phyloP scores from a whole-genome alignment of 2,329 filamentous ascomycete genomes.

The Fusarium oxysporum region DNA sequence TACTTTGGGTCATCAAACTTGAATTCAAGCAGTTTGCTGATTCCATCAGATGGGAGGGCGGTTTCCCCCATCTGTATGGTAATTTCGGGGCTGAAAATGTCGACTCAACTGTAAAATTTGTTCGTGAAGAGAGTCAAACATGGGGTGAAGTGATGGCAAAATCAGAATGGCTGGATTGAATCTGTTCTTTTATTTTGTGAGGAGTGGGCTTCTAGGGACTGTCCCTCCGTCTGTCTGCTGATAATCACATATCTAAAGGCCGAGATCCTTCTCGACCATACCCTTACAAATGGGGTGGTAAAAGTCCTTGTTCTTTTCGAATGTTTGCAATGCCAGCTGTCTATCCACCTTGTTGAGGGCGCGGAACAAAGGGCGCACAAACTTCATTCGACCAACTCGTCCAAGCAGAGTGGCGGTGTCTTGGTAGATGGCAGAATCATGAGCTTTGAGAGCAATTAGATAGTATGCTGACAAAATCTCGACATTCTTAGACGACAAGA shows the following conservation, averaged over 20 bases:
- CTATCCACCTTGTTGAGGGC: constrained; percentile 80
- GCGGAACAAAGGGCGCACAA: constrained; percentile 86
- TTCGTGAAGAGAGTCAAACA: constrained; percentile 54
- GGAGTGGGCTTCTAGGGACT: not conserved
- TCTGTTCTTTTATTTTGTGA: not conserved
- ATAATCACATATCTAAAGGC: constrained; percentile 44
- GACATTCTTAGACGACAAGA: constrained; percentile 81
- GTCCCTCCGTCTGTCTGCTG: not conserved
- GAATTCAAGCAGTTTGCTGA: constrained; percentile 58
- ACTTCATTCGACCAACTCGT: constrained; percentile 94
- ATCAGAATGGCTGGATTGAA: constrained; percentile 57
- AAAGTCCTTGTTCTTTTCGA: constrained; percentile 88
- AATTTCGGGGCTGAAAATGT: constrained; percentile 67
- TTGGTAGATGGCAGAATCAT: constrained; percentile 75
- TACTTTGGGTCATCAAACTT: constrained; percentile 66
- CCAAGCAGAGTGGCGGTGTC: constrained; percentile 81
- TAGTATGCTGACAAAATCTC: constrained; percentile 88
- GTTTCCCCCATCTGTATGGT: constrained; percentile 70
- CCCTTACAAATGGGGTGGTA: constrained; percentile 93
- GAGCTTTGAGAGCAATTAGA: constrained; percentile 79
- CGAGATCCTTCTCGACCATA: constrained; percentile 88
- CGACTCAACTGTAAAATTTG: constrained; percentile 59
- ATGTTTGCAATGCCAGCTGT: constrained; percentile 81
- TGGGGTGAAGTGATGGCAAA: constrained; percentile 61
- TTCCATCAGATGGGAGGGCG: constrained; percentile 66